Conservation (phyloP, 225 moss, liverwort and hornwort genomes). For the Sphagnum contortum region DNA sequence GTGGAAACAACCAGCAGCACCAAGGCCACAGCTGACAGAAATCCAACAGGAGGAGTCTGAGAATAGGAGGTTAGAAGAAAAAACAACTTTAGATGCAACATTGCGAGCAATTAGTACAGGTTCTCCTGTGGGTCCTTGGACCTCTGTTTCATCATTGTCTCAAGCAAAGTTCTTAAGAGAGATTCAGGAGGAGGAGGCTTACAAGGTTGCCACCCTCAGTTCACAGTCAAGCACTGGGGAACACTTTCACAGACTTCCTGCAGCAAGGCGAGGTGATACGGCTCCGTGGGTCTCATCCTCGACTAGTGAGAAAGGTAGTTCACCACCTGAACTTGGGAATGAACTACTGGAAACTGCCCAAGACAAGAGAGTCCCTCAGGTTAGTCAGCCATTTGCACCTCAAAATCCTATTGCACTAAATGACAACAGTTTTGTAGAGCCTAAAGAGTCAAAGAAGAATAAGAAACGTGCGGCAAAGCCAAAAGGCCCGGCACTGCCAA, state of each 20-base stretch:
- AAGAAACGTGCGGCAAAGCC: constrained; percentile 62
- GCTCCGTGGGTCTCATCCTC: constrained; percentile 3
- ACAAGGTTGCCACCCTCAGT: constrained; percentile 23
- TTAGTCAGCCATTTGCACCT: no score
- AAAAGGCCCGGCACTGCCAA: constrained; percentile 23
- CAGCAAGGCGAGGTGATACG: constrained; percentile 1
- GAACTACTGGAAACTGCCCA: neutral
- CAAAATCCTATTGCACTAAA: constrained; percentile 19
- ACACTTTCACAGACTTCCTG: neutral
- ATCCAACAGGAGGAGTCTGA: constrained; percentile 63
- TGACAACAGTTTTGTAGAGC: constrained; percentile 58
- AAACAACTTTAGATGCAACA: constrained; percentile 28
- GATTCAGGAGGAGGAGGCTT: constrained; percentile 57
- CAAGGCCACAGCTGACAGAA: constrained; percentile 49
- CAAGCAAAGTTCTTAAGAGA: constrained; percentile 54
- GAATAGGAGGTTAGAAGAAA: constrained; percentile 40
- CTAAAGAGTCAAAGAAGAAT: constrained; percentile 63
- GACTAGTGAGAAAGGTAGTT: constrained; percentile 2
- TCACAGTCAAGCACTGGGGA: neutral
- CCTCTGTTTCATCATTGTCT: constrained; percentile 23
- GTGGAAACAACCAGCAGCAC: constrained; percentile 44
- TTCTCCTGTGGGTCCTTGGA: constrained; percentile 36
- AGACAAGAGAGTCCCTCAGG: neutral
- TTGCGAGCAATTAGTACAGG: constrained; percentile 16
- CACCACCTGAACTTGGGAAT: neutral